Conservation (phyloP, 192 early-diverging fungal genomes). For the Podila horticola region DNA sequence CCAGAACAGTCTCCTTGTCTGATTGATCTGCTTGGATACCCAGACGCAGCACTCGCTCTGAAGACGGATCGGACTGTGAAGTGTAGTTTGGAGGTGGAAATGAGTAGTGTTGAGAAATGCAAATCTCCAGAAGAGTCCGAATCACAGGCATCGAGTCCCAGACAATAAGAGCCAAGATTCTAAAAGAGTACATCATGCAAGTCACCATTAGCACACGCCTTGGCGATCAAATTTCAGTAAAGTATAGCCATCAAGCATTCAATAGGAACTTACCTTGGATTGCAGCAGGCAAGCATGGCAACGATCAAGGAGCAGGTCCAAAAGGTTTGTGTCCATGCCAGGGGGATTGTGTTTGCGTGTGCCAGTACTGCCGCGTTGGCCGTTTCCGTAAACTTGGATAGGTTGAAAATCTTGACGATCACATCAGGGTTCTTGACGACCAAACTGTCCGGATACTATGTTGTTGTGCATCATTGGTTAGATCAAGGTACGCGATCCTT, state of each 20-base stretch:
- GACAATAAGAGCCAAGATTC: slow-evolving; percentile 41
- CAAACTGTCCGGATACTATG: slow-evolving; percentile 37
- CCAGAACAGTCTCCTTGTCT: slow-evolving; percentile 32
- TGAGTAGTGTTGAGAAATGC: slow-evolving; percentile 47
- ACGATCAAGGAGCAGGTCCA: slow-evolving; percentile 37
- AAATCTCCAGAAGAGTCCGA: slow-evolving; percentile 32
- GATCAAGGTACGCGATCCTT: no score
- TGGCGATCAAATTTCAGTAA: no score
- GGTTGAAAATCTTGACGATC: slow-evolving; percentile 33
- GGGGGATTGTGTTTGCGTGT: slow-evolving; percentile 21
- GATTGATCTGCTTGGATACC: slow-evolving; percentile 31
- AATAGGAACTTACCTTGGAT: slow-evolving; percentile 19
- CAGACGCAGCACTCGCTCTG: slow-evolving; percentile 31
- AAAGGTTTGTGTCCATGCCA: slow-evolving; percentile 37
- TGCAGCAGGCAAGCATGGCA: slow-evolving; percentile 33
- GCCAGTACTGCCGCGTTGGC: slow-evolving; percentile 6
- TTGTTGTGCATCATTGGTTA: no score
- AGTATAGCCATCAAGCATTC: neutral
- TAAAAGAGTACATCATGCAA: neutral
- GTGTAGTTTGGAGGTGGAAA: slow-evolving; percentile 51
- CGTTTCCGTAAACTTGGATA: slow-evolving; percentile 28
- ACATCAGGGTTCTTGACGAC: slow-evolving; percentile 40
- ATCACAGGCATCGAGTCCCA: slow-evolving; percentile 54
- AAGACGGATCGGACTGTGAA: slow-evolving; percentile 35
- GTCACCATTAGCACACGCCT: no score